phyloP scores from a whole-genome alignment of 495 filamentous ascomycete species.

The Talaromyces adpressus region DNA sequence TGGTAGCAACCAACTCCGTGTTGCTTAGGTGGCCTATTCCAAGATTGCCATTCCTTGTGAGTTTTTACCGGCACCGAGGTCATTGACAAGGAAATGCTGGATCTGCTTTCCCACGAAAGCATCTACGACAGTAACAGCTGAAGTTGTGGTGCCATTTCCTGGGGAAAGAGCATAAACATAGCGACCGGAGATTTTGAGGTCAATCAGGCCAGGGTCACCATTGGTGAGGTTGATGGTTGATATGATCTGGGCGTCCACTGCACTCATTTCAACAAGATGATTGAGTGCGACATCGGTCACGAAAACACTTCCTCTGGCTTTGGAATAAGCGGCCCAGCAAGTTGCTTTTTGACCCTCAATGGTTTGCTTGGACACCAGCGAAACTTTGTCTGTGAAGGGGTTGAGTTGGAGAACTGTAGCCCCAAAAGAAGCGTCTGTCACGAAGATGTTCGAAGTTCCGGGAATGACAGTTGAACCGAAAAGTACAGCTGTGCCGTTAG shows the following conservation, averaged over 20 bases:
- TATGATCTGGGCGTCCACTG: conserved; percentile 20
- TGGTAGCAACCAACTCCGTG: not conserved
- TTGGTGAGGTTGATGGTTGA: conserved; percentile 29
- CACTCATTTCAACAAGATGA: conserved; percentile 44
- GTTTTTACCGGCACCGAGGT: conserved; percentile 8
- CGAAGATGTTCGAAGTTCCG: conserved; percentile 33
- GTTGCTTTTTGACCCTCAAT: not conserved
- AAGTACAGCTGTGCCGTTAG: conserved; percentile 43
- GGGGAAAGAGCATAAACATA: conserved; percentile 50
- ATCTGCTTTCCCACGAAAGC: conserved; percentile 28
- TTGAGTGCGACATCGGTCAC: conserved; percentile 35
- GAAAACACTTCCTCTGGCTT: not conserved
- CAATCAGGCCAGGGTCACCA: conserved; percentile 45
- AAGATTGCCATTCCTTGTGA: not conserved
- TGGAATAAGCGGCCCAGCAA: not conserved
- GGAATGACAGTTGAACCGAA: conserved; percentile 45
- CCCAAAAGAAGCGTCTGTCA: conserved; percentile 51
- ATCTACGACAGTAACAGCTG: conserved; percentile 45
- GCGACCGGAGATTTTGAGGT: conserved; percentile 41
- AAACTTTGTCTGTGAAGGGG: conserved; percentile 32
- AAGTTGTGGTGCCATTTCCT: conserved; percentile 38
- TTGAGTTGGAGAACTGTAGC: conserved; percentile 34
- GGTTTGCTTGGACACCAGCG: conserved; percentile 23
- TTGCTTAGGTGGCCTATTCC: not conserved
- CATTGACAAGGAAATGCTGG: conserved; percentile 30